Conservation (phyloP, 2,329 filamentous ascomycete species). For the Shiraia bambusicola region DNA sequence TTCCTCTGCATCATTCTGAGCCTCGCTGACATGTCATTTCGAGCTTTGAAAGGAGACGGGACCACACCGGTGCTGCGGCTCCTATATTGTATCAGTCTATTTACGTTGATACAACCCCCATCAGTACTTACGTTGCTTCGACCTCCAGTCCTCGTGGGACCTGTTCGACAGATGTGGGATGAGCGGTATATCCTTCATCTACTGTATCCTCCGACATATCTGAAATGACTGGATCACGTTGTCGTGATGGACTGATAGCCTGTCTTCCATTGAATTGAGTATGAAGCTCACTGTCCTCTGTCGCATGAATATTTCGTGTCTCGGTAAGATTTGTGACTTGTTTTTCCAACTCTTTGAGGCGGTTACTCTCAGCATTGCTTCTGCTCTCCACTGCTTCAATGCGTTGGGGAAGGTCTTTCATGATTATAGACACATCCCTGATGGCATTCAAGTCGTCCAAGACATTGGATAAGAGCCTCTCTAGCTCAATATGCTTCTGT, state of each 20-base stretch:
- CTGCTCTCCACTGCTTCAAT: conserved; percentile 16
- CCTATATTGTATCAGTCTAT: conserved; percentile 5
- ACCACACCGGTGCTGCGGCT: neutral
- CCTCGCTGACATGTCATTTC: conserved; percentile 15
- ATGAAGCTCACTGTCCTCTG: neutral
- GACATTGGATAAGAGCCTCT: conserved; percentile 10
- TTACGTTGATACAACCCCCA: neutral
- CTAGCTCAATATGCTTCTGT: conserved; percentile 21
- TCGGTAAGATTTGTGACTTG: conserved; percentile 9
- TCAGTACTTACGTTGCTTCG: conserved; percentile 2
- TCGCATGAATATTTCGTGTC: neutral
- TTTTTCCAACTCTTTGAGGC: conserved; percentile 11
- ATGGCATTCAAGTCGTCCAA: conserved; percentile 11
- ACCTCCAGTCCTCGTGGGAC: conserved; percentile 3
- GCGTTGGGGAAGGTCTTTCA: conserved; percentile 9
- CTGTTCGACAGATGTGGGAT: neutral
- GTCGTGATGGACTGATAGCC: neutral
- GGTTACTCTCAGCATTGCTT: conserved; percentile 8
- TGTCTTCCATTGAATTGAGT: neutral
- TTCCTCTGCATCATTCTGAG: conserved; percentile 20
- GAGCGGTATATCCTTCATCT: conserved; percentile 6
- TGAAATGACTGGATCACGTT: neutral
- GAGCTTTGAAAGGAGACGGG: conserved; percentile 6
- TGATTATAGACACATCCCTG: conserved; percentile 1
- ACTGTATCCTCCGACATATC: conserved; percentile 10